Evolutionary conservation across 2,329 filamentous ascomycete species (phyloP), one percentile per base, ranked within the genome.

Genomic region (Cadophora sp.): DNA sequence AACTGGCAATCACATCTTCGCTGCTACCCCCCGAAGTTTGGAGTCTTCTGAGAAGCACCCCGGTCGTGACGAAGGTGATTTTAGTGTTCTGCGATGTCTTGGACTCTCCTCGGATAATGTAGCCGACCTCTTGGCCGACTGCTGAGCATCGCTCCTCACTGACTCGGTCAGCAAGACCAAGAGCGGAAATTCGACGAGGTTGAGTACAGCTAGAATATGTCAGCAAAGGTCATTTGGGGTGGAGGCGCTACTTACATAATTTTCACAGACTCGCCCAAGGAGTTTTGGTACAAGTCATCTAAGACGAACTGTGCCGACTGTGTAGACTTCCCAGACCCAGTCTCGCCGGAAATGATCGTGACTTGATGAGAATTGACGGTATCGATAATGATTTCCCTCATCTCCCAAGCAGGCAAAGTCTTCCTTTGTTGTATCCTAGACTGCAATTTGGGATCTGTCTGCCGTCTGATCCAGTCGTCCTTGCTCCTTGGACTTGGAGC

Each of bases 291-390:
- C 71, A 98, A 83, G 74, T 98, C 93, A 75, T 99, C 96, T 1
- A 99, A 84, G 53, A 99, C 86, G 79, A 98, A 99, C 79, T 99
- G 96, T 40, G 98, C 93, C 2, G 93, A 96, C 79, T 99, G 96
- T 0, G 96, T 98, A 60, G 93, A 97, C 80, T 99, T 99, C 77
- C 96, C 96, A 22, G 93, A 97, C 64, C 96, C 96, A 4, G 96
- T 99, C 81, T 98, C 96, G 73, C 96, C 96, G 53, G 94, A 97
- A 74, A 99, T 96, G 75, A 99, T 97, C 0, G 93, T 97, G 62
- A 99, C 94, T 79, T 97, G 91, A 76, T 95, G 89, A 4, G 85
- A 82, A 51, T 86, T 86, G 60, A 99, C 92, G 0, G 92, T 91
- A 24, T 86, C 79, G 11, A 98, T 88, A 34, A 99, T 92, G 1